phyloP scores from a whole-genome alignment of 306 rosid species.

The Acacia crassicarpa region DNA sequence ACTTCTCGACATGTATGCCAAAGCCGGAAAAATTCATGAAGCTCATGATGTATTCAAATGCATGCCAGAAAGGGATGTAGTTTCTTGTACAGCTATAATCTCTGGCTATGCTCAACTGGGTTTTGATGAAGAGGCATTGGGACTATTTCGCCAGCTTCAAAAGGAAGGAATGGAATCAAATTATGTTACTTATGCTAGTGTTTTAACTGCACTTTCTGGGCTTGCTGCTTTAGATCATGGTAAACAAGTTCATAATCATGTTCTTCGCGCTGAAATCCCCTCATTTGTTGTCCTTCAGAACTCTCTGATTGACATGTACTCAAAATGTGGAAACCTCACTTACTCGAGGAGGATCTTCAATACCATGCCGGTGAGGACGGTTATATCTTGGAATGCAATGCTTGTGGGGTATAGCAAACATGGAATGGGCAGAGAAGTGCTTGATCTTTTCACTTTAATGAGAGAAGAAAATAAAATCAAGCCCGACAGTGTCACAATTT shows the following conservation, averaged over 20 bases:
- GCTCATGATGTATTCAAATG: constrained; percentile 61
- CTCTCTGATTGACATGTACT: constrained; percentile 89
- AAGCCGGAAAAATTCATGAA: constrained; percentile 71
- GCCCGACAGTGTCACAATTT: constrained; percentile 71
- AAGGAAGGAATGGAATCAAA: constrained; percentile 78
- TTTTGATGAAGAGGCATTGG: constrained; percentile 72
- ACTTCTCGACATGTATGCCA: constrained; percentile 92
- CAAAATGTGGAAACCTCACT: constrained; percentile 79
- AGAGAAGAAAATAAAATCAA: constrained; percentile 61
- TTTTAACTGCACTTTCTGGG: constrained; percentile 82
- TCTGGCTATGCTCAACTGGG: constrained; percentile 91
- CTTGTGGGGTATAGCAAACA: constrained; percentile 86
- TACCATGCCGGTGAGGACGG: constrained; percentile 66
- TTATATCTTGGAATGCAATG: constrained; percentile 92
- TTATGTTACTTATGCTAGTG: constrained; percentile 77
- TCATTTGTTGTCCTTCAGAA: constrained; percentile 77
- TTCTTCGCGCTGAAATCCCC: constrained; percentile 59
- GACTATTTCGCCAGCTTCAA: constrained; percentile 64
- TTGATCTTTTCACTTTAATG: constrained; percentile 70
- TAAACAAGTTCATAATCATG: constrained; percentile 77
- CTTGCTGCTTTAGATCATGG: constrained; percentile 88
- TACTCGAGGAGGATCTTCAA: constrained; percentile 74
- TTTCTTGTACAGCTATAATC: constrained; percentile 82
- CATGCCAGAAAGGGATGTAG: constrained; percentile 85
- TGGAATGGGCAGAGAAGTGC: constrained; percentile 84